Conservation (phyloP, 139 green algal genomes). For the Chlamydomonas sp. region DNA sequence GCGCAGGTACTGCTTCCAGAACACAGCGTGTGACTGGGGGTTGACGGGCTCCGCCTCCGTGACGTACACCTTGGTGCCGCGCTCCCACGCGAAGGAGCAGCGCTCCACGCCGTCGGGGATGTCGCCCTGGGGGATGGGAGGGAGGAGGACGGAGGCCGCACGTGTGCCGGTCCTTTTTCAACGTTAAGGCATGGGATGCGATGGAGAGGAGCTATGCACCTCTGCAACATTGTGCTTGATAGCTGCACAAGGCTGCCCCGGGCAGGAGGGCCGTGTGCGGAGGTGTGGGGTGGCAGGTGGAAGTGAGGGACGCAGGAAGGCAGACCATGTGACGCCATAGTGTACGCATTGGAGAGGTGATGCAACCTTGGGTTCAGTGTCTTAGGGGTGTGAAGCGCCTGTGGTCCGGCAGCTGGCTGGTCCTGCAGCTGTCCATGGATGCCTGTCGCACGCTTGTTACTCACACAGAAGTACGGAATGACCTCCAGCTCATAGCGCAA, state of each 20-base stretch:
- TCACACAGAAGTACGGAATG: conserved; percentile 52
- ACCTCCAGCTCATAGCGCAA: conserved; percentile 61
- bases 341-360: background rate
- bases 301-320: background rate
- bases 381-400: background rate
- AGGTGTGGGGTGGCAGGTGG: too few relatives aligned
- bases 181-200: background rate
- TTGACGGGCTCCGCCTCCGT: conserved; percentile 62
- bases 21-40: conserved; percentile 49
- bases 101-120: conserved; percentile 49
- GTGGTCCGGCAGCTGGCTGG: background rate
- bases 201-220: too few relatives aligned
- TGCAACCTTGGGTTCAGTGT: background rate
- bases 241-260: too few relatives aligned
- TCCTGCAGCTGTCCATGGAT: background rate
- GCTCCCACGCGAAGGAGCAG: conserved; percentile 61
- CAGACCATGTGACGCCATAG: background rate
- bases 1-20: conserved; percentile 66
- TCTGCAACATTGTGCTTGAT: background rate
- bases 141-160: too few relatives aligned
- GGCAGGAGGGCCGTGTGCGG: too few relatives aligned
- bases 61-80: conserved; percentile 58
- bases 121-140: conserved; percentile 39
- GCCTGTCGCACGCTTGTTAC: background rate
- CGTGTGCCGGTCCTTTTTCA: too few relatives aligned